Base-by-base conservation (phyloP, 2,329 filamentous ascomycete genomes). In the Chrysosphaeria jannelii region DNA sequence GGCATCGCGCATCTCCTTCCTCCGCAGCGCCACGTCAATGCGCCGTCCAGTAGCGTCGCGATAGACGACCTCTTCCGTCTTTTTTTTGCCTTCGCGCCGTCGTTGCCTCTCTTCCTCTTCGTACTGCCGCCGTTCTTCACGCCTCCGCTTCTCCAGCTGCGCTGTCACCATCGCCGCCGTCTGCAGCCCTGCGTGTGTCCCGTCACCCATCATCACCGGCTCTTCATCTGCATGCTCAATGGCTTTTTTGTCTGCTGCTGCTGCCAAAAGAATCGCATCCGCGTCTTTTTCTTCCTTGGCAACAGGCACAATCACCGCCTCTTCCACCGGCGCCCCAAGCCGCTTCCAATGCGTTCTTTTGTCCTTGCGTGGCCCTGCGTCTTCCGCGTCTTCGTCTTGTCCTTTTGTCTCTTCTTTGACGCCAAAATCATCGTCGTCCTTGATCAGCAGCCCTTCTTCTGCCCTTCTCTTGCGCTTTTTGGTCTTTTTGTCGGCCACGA, bases 11-110 rank as follows among this genome's bases (percentile, higher is more conserved):
- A 74, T 69, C 42, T 91, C 78, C 11, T 76, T 79, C 13, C 79
- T 60, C 43, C 75, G 76, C 70, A 90, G 75, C 10, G 68, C 66
- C 13, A 93, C 61, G 37, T 97, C 89, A 31, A 97, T 79, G 26
- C 89, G 67, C n/a, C 79, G 60, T 8, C 85, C 85, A 3, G 72
- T 85, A 8, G 88, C 85, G 44, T 97, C 85, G 35, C 85, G 71
- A 41, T 93, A 91, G 13, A 91, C 78, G 0, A 81, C 89, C 44
- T 91, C 76, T 15, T 59, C 57, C 40, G 51, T 23, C 11, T 12
- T 15, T 16, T 35, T 30, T 6, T 81, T 81, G 4, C 26, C 15
- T 19, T 22, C 8, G n/a, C 21, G 47, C 9, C 45, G 46, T n/a
- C 43, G 42, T 20, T 25, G 31, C 10, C 27, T 25, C 20, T 30